A percentile compares a stretch with the other conserved stretches of the same genome.
These are phyloP conservation scores for Taphrina wiesneri DNA, from an alignment of 1,139 yeast genomes.

Conservation along the genomic window DNA sequence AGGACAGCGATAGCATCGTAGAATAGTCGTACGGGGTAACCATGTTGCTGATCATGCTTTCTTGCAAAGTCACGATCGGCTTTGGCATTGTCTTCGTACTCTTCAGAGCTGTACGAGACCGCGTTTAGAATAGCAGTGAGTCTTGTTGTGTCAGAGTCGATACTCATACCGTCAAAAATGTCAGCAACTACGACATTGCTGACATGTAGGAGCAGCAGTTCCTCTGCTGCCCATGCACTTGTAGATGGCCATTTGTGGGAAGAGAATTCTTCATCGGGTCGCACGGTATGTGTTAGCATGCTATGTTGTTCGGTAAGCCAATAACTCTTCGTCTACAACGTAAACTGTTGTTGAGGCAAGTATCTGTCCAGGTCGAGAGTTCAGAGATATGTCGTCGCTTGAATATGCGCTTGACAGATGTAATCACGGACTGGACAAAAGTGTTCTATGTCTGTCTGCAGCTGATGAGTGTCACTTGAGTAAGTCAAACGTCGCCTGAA, in stretches of 20 bases:
- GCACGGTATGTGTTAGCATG: too few species aligned
- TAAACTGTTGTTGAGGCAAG: too few species aligned
- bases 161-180: neutral
- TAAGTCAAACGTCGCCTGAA: too few species aligned
- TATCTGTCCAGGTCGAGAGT: too few species aligned
- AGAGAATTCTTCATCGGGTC: too few species aligned
- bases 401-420: too few species aligned
- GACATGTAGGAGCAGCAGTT: neutral
- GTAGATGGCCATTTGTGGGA: neutral
- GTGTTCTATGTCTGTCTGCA: too few species aligned
- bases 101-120: neutral
- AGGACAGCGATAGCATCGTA: neutral
- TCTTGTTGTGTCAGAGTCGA: neutral
- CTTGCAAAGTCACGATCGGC: neutral
- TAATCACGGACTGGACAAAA: too few species aligned
- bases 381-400: too few species aligned
- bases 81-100: neutral
- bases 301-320: too few species aligned
- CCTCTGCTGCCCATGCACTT: neutral
- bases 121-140: neutral
- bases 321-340: too few species aligned
- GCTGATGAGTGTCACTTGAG: too few species aligned
- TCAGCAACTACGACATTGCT: neutral
- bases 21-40: neutral
- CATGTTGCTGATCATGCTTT: neutral